A percentile compares a stretch with the other conserved stretches of the same genome.
Evolutionary conservation across 169 alveolate species (phyloP).

Genomic region (Perkinsus olseni): DNA sequence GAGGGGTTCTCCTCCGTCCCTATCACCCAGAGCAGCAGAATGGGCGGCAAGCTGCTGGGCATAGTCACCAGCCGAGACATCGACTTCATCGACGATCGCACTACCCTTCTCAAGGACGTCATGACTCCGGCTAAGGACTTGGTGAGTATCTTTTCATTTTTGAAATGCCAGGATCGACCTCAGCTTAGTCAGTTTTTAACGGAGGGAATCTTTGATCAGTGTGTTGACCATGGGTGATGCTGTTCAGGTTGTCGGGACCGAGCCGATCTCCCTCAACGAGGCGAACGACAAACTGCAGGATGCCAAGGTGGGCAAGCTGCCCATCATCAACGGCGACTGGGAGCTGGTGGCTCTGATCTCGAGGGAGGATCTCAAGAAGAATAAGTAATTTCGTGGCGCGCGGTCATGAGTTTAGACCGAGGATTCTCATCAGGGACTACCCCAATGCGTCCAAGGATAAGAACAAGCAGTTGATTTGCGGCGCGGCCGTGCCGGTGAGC

Average conservation of each 20-base stretch:
- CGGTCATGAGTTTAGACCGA: background rate
- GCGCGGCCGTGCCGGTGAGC: conserved; percentile 46
- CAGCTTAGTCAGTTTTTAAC: background rate
- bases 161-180: background rate
- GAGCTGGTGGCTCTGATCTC: conserved; percentile 73
- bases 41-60: conserved; percentile 70
- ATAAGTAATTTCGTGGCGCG: conserved; percentile 8
- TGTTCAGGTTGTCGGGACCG: conserved; percentile 57
- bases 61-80: conserved; percentile 56
- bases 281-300: conserved; percentile 63
- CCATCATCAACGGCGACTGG: conserved; percentile 66
- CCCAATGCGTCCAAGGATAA: conserved; percentile 56
- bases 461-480: conserved; percentile 54
- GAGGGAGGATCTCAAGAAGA: conserved; percentile 71
- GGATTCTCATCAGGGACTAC: conserved; percentile 29
- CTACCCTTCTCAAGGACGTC: conserved; percentile 12
- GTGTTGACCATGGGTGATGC: too few species aligned
- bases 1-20: conserved; percentile 62
- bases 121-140: conserved; percentile 21
- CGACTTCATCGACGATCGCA: conserved; percentile 44
- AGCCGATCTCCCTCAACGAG: conserved; percentile 63
- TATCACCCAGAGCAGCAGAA: conserved; percentile 63
- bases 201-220: too few species aligned
- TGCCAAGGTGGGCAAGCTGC: conserved; percentile 64
- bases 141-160: too few species aligned